Evolutionary conservation across 495 filamentous ascomycete genomes (phyloP).

Genomic region (Hyaloscypha variabilis): DNA sequence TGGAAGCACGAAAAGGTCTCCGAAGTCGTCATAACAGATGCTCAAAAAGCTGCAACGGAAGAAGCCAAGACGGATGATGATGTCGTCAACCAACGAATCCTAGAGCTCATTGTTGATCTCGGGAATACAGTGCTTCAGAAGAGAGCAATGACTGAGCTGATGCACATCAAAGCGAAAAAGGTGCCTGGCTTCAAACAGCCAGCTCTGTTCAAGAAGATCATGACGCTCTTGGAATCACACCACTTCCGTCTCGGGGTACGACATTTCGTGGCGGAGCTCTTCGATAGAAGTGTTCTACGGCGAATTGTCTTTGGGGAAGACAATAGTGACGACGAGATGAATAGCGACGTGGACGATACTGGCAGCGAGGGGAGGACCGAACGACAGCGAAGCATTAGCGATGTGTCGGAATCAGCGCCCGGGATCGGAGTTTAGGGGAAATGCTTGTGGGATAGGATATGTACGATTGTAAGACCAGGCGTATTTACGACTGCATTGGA

Average conservation of each 20-base stretch:
- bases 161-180: slow-evolving; percentile 52
- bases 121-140: slow-evolving; percentile 88
- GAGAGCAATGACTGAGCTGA: slow-evolving; percentile 72
- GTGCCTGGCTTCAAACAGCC: slow-evolving; percentile 73
- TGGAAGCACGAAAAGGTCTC: slow-evolving; percentile 50
- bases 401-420: slow-evolving; percentile 16
- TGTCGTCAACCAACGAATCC: slow-evolving; percentile 68
- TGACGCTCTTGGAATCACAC: slow-evolving; percentile 85
- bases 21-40: slow-evolving; percentile 43
- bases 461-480: slow-evolving; percentile 27
- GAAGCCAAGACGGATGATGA: slow-evolving; percentile 62
- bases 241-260: slow-evolving; percentile 84
- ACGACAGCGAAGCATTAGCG: slow-evolving; percentile 51
- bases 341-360: slow-evolving; percentile 28
- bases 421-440: slow-evolving; percentile 8
- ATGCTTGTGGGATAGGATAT: slow-evolving; percentile 9
- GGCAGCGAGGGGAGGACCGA: slow-evolving; percentile 41
- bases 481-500: slow-evolving; percentile 10
- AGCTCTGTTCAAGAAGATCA: slow-evolving; percentile 78
- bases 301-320: slow-evolving; percentile 70
- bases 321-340: slow-evolving; percentile 33
- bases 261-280: slow-evolving; percentile 88
- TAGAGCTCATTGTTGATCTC: slow-evolving; percentile 80
- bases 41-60: slow-evolving; percentile 32
- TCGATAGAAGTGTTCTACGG: slow-evolving; percentile 85